Evolutionary conservation across 371 early-diverging fungal species (phyloP).

Genomic region (Haplosporangium sp.): DNA sequence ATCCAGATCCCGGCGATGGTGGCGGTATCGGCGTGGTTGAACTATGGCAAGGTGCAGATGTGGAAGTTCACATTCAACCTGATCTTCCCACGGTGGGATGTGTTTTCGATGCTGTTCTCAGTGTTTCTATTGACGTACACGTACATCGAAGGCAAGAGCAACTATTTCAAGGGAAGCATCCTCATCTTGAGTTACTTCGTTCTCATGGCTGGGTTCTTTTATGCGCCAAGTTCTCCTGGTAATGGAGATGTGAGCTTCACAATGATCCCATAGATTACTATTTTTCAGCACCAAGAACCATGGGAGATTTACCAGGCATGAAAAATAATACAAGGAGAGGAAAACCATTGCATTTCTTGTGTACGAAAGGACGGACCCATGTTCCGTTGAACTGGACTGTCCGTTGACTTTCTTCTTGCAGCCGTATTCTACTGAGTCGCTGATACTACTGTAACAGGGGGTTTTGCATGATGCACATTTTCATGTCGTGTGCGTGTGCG

Average conservation of each 20-base stretch:
- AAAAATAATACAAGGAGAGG: background rate
- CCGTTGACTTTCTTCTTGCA: no score
- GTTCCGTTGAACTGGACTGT: no score
- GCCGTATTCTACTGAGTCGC: no score
- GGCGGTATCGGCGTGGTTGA: conserved; percentile 81
- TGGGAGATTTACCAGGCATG: no score
- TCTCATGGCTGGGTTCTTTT: conserved; percentile 83
- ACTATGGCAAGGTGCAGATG: conserved; percentile 55
- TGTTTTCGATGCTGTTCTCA: conserved; percentile 86
- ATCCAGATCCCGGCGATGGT: conserved; percentile 95
- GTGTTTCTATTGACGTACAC: conserved; percentile 90
- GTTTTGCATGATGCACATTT: no score
- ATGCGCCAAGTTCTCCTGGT: conserved; percentile 64
- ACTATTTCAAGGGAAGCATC: conserved; percentile 97
- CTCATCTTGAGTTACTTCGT: conserved; percentile 86
- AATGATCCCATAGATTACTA: conserved; percentile 3
- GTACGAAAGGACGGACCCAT: no score
- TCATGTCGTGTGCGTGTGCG: no score
- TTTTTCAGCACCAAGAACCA: no score
- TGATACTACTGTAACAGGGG: no score
- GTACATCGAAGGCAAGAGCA: conserved; percentile 93
- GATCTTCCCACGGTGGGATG: conserved; percentile 95
- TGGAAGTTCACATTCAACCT: conserved; percentile 71
- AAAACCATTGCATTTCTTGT: background rate
- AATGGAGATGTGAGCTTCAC: conserved; percentile 44